phyloP scores from a whole-genome alignment of 78 protist species.

The Dictyostelium discoideum region DNA sequence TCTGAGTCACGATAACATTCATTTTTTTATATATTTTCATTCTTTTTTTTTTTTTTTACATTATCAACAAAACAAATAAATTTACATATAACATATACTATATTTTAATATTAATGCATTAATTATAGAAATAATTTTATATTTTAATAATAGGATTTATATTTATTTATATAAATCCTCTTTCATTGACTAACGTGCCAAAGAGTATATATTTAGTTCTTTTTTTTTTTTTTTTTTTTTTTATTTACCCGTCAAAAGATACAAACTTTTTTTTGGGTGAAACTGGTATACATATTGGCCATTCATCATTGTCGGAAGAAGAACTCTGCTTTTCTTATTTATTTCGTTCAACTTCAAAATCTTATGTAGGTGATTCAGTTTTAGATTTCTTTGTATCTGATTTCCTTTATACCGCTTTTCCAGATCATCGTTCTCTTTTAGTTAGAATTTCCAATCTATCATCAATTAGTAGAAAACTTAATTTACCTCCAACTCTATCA shows the following conservation, averaged over 20 bases:
- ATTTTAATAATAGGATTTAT: too few relatives aligned
- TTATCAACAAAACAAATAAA: too few relatives aligned
- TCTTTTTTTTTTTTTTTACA: too few relatives aligned
- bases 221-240: too few relatives aligned
- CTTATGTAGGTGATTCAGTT: slow-evolving; percentile 54
- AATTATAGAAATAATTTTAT: too few relatives aligned
- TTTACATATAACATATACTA: too few relatives aligned
- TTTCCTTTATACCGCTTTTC: slow-evolving; percentile 35
- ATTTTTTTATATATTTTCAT: too few relatives aligned
- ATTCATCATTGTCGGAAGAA: neutral
- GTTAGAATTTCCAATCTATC: neutral
- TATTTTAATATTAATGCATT: too few relatives aligned
- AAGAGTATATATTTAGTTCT: too few relatives aligned
- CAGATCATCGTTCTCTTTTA: slow-evolving; percentile 17
- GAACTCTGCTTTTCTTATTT: neutral
- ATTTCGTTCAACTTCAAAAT: neutral
- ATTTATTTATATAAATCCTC: too few relatives aligned
- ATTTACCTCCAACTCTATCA: neutral
- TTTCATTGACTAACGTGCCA: too few relatives aligned
- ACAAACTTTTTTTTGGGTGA: neutral
- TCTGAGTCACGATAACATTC: too few relatives aligned
- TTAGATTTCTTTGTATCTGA: slow-evolving; percentile 44
- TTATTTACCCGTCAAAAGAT: neutral
- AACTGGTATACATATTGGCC: neutral
- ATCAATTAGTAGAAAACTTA: neutral